Conservation (phyloP, 2,329 filamentous ascomycete species). For the Talaromyces pinophilus region DNA sequence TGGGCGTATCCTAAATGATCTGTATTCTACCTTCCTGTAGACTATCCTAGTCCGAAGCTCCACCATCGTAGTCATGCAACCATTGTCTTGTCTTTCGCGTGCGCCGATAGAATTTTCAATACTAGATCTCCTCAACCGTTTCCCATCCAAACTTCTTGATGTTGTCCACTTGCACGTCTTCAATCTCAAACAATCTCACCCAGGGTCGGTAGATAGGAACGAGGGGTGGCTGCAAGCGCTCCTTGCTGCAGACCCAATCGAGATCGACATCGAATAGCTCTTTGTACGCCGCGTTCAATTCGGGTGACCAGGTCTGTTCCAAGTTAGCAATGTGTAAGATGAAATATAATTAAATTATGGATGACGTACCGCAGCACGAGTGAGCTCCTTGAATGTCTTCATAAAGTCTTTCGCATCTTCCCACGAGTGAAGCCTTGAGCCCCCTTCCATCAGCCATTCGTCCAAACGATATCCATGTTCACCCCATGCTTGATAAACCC, state of each 20-base stretch:
- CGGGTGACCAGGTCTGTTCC: neutral
- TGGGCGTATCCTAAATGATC: too few relatives aligned
- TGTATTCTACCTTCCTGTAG: too few relatives aligned
- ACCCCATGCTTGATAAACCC: neutral
- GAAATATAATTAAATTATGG: neutral
- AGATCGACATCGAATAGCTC: neutral
- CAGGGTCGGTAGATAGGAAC: neutral
- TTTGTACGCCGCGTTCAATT: neutral
- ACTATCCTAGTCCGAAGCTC: too few relatives aligned
- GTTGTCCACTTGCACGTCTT: neutral
- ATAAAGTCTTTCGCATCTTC: neutral
- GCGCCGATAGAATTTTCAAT: neutral
- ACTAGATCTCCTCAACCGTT: neutral
- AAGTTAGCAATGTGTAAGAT: neutral
- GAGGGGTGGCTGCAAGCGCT: neutral
- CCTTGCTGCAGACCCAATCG: neutral
- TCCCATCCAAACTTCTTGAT: conserved; percentile 2
- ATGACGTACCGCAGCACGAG: neutral
- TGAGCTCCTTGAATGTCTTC: neutral
- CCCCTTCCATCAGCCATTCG: neutral
- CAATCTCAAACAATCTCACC: conserved; percentile 1
- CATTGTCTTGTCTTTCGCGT: neutral
- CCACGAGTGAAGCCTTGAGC: neutral
- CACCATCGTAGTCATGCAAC: neutral
- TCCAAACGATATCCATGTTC: neutral